phyloP scores from a whole-genome alignment of 2,329 filamentous ascomycete species.

The Colletotrichum graminicola region DNA sequence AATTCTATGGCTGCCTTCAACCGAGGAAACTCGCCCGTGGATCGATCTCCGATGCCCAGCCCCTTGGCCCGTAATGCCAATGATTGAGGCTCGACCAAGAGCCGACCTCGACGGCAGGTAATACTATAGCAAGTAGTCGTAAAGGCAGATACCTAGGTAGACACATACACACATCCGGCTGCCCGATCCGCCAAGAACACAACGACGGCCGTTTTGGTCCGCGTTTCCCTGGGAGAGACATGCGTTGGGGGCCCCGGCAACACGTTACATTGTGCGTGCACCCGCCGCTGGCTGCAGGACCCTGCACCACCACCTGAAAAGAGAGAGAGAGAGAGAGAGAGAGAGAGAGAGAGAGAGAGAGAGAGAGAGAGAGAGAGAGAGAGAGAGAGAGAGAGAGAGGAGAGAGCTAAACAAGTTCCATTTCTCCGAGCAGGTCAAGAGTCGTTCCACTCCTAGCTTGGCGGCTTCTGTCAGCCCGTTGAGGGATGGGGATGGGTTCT shows the following conservation, averaged over 20 bases:
- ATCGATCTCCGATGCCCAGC: constrained; percentile 30
- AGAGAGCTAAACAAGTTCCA: background rate
- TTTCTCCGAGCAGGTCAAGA: background rate
- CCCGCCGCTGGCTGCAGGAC: constrained; percentile 18
- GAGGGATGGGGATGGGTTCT: constrained; percentile 17
- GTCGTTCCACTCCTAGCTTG: constrained; percentile 32
- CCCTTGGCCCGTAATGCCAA: constrained; percentile 38
- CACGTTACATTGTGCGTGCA: constrained; percentile 24
- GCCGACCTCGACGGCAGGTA: constrained; percentile 13
- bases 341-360: constrained; percentile 6
- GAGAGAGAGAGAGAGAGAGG: too few species aligned
- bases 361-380: too few species aligned
- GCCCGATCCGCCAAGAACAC: background rate
- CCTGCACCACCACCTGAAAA: constrained; percentile 11
- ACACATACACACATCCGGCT: background rate
- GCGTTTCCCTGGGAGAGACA: background rate
- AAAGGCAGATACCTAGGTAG: background rate
- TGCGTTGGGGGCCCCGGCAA: constrained; percentile 18
- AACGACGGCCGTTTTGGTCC: background rate
- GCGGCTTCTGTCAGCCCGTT: constrained; percentile 14
- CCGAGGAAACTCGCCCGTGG: constrained; percentile 22
- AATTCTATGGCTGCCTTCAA: background rate
- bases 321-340: background rate
- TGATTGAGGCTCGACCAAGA: constrained; percentile 33
- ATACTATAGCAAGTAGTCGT: background rate